Conservation (phyloP, 2,329 filamentous ascomycete genomes). For the Cordyceps tenuipes region DNA sequence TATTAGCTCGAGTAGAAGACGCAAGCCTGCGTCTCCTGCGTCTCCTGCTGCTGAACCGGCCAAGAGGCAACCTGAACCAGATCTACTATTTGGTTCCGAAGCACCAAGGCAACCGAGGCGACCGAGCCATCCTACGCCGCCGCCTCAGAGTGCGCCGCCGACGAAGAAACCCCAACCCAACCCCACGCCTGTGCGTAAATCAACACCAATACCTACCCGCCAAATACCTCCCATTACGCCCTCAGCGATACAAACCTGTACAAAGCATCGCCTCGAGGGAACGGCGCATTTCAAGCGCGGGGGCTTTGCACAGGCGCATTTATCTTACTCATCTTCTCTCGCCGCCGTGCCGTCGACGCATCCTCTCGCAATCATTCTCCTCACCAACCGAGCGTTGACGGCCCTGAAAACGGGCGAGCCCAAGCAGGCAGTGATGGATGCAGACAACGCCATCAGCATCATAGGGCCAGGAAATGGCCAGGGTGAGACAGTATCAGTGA, state of each 20-base stretch:
- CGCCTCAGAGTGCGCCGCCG: slow-evolving; percentile 29
- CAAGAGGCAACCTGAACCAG: slow-evolving; percentile 38
- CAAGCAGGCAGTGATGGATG: slow-evolving; percentile 76
- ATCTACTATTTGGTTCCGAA: slow-evolving; percentile 52
- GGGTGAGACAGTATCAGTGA: slow-evolving; percentile 68
- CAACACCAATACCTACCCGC: slow-evolving; percentile 43
- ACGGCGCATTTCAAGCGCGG: slow-evolving; percentile 89
- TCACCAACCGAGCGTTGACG: slow-evolving; percentile 86
- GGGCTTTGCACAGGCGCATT: slow-evolving; percentile 80
- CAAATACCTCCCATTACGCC: slow-evolving; percentile 60
- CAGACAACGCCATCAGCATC: slow-evolving; percentile 68
- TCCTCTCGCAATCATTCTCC: slow-evolving; percentile 77
- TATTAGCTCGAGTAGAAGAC: slow-evolving; percentile 76
- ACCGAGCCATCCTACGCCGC: slow-evolving; percentile 19
- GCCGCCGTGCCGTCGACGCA: slow-evolving; percentile 66
- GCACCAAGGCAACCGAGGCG: slow-evolving; percentile 26
- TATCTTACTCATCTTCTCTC: slow-evolving; percentile 72
- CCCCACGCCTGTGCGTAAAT: slow-evolving; percentile 29
- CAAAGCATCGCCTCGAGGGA: slow-evolving; percentile 69
- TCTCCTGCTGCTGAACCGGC: slow-evolving; percentile 38
- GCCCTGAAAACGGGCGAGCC: slow-evolving; percentile 87
- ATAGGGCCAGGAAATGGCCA: slow-evolving; percentile 76
- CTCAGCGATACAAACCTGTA: slow-evolving; percentile 64
- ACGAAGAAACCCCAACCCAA: slow-evolving; percentile 20
- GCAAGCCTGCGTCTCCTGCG: slow-evolving; percentile 50